Conservation (phyloP, 345 rosid species). For the Eucalyptus erythrocorys region DNA sequence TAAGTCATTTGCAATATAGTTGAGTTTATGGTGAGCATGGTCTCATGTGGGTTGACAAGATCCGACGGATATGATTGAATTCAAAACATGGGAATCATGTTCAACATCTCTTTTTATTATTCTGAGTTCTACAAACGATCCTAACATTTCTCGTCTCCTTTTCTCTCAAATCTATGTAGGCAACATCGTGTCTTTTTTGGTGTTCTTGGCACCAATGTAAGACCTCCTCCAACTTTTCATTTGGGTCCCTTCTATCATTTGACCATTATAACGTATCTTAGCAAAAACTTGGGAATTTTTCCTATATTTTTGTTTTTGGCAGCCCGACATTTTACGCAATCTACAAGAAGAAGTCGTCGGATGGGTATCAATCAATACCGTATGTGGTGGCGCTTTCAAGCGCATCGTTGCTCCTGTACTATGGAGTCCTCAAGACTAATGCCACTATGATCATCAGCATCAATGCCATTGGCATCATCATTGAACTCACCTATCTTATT, state of each 20-base stretch:
- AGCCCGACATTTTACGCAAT: slow-evolving; percentile 55
- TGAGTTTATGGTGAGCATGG: background rate
- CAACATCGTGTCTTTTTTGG: slow-evolving; percentile 48
- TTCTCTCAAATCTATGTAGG: slow-evolving; percentile 16
- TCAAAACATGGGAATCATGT: background rate
- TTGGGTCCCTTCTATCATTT: background rate
- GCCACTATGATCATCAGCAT: slow-evolving; percentile 41
- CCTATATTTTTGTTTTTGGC: background rate
- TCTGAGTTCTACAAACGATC: background rate
- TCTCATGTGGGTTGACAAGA: background rate
- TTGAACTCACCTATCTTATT: slow-evolving; percentile 38
- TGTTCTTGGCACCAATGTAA: slow-evolving; percentile 75
- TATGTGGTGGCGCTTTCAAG: slow-evolving; percentile 51
- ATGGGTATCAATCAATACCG: slow-evolving; percentile 65
- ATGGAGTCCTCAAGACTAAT: slow-evolving; percentile 35
- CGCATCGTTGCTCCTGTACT: slow-evolving; percentile 52
- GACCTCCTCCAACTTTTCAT: background rate
- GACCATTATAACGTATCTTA: background rate
- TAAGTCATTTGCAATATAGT: background rate
- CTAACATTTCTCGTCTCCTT: background rate
- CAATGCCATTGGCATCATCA: slow-evolving; percentile 43
- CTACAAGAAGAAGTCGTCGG: slow-evolving; percentile 51
- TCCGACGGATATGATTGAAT: background rate
- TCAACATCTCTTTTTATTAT: background rate
- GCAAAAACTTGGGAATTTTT: no score